Conservation (phyloP, 257 asterid genomes). For the Lycium ferocissimum region DNA sequence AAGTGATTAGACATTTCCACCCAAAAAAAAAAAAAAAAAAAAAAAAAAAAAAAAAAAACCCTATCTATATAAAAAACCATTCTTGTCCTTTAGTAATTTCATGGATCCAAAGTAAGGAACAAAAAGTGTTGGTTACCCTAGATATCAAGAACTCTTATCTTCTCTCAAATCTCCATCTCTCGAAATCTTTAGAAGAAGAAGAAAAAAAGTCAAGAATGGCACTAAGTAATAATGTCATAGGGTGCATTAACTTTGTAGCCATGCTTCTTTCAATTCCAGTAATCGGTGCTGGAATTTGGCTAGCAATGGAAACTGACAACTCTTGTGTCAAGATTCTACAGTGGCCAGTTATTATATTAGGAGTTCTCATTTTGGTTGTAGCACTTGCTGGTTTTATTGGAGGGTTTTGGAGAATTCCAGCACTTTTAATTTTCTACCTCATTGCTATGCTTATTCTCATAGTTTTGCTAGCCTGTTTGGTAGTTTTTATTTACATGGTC, state of each 20-base stretch:
- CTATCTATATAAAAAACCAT: background rate
- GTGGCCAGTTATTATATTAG: slow-evolving; percentile 83
- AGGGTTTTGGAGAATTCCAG: slow-evolving; percentile 76
- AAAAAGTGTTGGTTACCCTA: slow-evolving; percentile 26
- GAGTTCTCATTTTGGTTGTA: slow-evolving; percentile 62
- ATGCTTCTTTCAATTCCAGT: slow-evolving; percentile 80
- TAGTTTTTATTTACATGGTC: slow-evolving; percentile 74
- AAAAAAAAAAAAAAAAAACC: background rate
- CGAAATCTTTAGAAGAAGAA: background rate
- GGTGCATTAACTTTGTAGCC: slow-evolving; percentile 74
- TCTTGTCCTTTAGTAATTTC: slow-evolving; percentile 35
- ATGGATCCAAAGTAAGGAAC: slow-evolving; percentile 39
- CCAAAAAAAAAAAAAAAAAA: background rate
- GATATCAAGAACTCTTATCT: slow-evolving; percentile 18
- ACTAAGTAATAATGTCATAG: slow-evolving; percentile 70
- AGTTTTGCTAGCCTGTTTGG: slow-evolving; percentile 66
- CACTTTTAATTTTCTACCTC: slow-evolving; percentile 67
- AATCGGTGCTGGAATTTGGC: slow-evolving; percentile 91
- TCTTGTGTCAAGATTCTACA: slow-evolving; percentile 76
- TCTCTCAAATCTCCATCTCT: slow-evolving; percentile 24
- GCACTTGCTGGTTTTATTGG: slow-evolving; percentile 77
- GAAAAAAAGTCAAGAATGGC: slow-evolving; percentile 53
- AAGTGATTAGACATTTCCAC: slow-evolving; percentile 40
- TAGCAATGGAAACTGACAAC: slow-evolving; percentile 68
- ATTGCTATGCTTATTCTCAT: slow-evolving; percentile 79